phyloP scores from a whole-genome alignment of 305 asterid genomes.

The Fraxinus latifolia region DNA sequence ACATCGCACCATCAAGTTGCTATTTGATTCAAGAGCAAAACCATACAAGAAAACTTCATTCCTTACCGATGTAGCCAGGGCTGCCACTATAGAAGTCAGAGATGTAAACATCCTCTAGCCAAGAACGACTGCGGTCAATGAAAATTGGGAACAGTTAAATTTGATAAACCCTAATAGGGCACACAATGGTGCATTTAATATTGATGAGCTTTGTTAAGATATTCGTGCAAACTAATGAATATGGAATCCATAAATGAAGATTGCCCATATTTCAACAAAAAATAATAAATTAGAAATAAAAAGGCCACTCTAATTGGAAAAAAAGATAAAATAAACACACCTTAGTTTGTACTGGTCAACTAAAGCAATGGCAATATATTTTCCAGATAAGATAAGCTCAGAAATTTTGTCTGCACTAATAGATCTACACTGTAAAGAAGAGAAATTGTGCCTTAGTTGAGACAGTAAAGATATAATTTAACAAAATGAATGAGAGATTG shows the following conservation, averaged over 20 bases:
- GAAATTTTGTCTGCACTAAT: slow-evolving; percentile 63
- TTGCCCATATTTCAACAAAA: neutral
- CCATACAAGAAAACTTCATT: slow-evolving; percentile 2
- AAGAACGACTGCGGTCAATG: slow-evolving; percentile 45
- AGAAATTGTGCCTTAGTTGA: slow-evolving; percentile 27
- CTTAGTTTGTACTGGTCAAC: slow-evolving; percentile 81
- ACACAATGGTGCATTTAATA: neutral
- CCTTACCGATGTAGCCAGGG: slow-evolving; percentile 77
- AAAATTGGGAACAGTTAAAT: neutral
- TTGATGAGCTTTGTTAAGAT: neutral
- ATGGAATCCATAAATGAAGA: neutral
- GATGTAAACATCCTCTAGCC: slow-evolving; percentile 47
- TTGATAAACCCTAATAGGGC: neutral
- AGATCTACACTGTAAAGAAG: slow-evolving; percentile 74
- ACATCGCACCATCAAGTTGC: slow-evolving; percentile 10
- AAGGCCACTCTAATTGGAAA: neutral
- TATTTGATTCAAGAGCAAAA: slow-evolving; percentile 6
- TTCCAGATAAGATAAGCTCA: slow-evolving; percentile 60
- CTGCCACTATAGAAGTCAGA: slow-evolving; percentile 47
- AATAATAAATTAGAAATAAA: neutral
- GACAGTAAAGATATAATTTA: neutral
- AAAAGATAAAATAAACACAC: slow-evolving; percentile 27
- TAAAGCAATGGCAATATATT: slow-evolving; percentile 69
- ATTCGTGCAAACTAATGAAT: neutral
- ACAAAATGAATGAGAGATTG: neutral